Evolutionary conservation across 176 grass and related monocot species (phyloP).

Genomic region (Zoysia pacifica): DNA sequence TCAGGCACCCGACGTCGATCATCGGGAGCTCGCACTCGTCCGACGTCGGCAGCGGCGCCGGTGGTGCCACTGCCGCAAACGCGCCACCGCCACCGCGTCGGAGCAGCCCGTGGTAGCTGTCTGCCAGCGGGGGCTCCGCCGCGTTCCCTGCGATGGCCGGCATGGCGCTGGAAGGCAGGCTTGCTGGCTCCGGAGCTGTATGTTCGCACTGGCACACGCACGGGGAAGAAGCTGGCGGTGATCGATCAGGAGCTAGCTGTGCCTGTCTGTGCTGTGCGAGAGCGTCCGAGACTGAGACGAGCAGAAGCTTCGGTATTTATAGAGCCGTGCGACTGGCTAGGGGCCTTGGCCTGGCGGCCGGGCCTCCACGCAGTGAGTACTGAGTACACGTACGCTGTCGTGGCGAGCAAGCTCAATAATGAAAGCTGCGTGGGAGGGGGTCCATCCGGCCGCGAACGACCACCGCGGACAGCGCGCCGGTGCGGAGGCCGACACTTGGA

Average conservation of each 20-base stretch:
- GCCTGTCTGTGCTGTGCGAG: not conserved
- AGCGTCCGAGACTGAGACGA: not conserved
- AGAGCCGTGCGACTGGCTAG: not conserved
- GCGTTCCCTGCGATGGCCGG: constrained; percentile 34
- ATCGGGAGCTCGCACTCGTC: constrained; percentile 62
- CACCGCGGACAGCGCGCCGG: no score
- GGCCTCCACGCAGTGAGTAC: no score
- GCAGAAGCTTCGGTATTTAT: constrained; percentile 8
- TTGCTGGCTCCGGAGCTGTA: not conserved
- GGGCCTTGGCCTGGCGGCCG: no score
- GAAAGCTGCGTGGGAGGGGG: no score
- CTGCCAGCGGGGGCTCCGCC: constrained; percentile 51
- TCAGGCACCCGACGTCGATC: constrained; percentile 61
- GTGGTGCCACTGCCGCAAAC: not conserved
- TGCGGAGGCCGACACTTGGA: no score
- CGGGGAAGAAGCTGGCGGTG: no score
- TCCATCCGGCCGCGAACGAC: no score
- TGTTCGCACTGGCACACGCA: no score
- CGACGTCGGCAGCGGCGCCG: not conserved
- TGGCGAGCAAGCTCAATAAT: no score
- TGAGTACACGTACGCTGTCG: no score
- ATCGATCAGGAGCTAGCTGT: not conserved
- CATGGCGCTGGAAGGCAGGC: constrained; percentile 27
- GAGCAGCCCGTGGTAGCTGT: constrained; percentile 60
- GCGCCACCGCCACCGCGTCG: not conserved